A percentile compares a stretch with the other conserved stretches of the same genome.
These are phyloP conservation scores for Chrysanthemum makinoi DNA, from an alignment of 129 eudicot genomes.

Conservation along the genomic window DNA sequence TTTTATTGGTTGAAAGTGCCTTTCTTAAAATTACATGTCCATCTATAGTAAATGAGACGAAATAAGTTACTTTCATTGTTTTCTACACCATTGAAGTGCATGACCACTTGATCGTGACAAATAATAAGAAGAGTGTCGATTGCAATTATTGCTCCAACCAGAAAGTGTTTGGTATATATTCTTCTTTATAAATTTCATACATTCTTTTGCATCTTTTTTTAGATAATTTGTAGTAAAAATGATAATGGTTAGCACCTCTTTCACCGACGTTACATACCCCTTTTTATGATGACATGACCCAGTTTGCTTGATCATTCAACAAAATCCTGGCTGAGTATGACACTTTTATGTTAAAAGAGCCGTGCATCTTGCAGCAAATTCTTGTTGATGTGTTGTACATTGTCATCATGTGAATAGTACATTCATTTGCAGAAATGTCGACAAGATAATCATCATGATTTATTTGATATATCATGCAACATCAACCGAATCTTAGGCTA, in stretches of 20 bases:
- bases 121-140: slow-evolving; percentile 18
- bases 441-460: background rate
- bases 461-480: background rate
- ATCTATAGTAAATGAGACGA: too few relatives aligned
- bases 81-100: slow-evolving; percentile 24
- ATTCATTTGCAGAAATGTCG: background rate
- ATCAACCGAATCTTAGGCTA: background rate
- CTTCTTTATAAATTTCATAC: slow-evolving; percentile 22
- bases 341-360: background rate
- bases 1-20: too few relatives aligned
- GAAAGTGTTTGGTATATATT: slow-evolving; percentile 32
- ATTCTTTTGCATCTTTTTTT: slow-evolving; percentile 10
- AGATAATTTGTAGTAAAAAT: slow-evolving; percentile 24
- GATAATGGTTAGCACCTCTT: slow-evolving; percentile 24
- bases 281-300: slow-evolving; percentile 6
- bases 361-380: background rate
- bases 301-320: slow-evolving; percentile 11
- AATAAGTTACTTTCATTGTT: background rate
- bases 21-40: too few relatives aligned
- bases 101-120: slow-evolving; percentile 25
- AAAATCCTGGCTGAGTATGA: background rate
- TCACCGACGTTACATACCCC: slow-evolving; percentile 9
- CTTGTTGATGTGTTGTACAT: too few relatives aligned
- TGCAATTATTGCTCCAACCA: slow-evolving; percentile 29
- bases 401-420: too few relatives aligned